Base-by-base conservation (phyloP, 1,139 yeast genomes). In the Blastobotrys serpentis region DNA sequence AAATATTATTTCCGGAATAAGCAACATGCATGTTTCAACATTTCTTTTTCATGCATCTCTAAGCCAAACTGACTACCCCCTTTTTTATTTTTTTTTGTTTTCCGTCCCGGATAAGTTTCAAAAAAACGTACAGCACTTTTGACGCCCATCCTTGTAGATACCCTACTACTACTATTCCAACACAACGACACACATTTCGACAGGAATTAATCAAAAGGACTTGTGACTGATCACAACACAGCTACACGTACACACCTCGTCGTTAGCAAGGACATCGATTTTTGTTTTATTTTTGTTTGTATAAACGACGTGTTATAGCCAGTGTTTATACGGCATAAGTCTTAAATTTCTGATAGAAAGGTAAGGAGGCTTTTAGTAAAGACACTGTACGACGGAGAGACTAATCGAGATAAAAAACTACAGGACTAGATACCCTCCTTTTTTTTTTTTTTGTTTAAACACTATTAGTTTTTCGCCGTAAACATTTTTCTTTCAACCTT, bases 21-120 rank as follows among this genome's bases (percentile, higher is more conserved):
- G 26, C 26, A 23, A 6, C 6, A 10, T 23, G 26, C 26, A 23
- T 23, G 26, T 23, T 13, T 16, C 19, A 16, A 4, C 18, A 4
- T 33, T 33, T 13, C 38, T 33, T 33, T 33, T 33, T 33, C 18
- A 7, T 16, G 38, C 38, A 13, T 10, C 38, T 6, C 26, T 23
- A 6, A 23, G 26, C 26, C 38, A n/a, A 13, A 13, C 38, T 33
- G 19, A 14, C 11, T 10, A 13, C 38, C 38, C 38, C 38, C 21
- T n/a, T n/a, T 33, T 33, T 33, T 14, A n/a, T 33, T 33, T 33
- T 33, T 33, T 11, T 13, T 10, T 33, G 16, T 33, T 33, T 33
- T 10, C 38, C 38, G 38, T 33, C 38, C 38, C 38, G 38, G 38
- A 33, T 11, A 17, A n/a, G 38, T 33, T 33, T 33, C 38, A 33